These are phyloP conservation scores for Alternaria metachromatica DNA, from an alignment of 2,329 filamentous ascomycete species.

Conservation along the genomic window DNA sequence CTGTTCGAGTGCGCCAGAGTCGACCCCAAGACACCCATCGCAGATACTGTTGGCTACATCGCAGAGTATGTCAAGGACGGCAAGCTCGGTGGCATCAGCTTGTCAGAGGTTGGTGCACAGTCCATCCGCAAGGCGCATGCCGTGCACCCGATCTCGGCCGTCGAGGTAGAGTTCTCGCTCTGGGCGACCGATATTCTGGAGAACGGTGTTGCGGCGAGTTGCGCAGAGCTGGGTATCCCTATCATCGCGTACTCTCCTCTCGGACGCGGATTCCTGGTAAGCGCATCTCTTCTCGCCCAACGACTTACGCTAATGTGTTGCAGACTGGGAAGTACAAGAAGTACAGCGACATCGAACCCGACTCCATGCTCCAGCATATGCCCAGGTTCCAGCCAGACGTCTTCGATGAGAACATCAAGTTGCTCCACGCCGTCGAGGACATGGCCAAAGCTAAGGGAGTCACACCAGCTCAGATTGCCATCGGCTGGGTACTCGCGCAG, in stretches of 20 bases:
- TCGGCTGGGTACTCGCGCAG: constrained; percentile 66
- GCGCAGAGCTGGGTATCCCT: constrained; percentile 69
- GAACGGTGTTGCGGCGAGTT: constrained; percentile 64
- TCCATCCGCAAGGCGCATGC: constrained; percentile 58
- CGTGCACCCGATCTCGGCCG: constrained; percentile 62
- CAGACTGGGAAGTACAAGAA: constrained; percentile 55
- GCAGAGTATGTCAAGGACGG: constrained; percentile 49
- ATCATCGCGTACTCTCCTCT: constrained; percentile 75
- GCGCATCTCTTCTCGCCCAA: background rate
- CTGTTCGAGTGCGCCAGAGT: constrained; percentile 57
- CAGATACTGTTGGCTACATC: constrained; percentile 54
- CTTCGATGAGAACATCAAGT: constrained; percentile 69
- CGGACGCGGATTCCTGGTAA: constrained; percentile 63
- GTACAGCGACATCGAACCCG: constrained; percentile 64
- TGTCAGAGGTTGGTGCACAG: constrained; percentile 55
- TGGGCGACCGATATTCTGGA: constrained; percentile 63
- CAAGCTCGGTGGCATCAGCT: constrained; percentile 55
- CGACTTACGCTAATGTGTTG: constrained; percentile 21
- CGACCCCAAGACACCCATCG: constrained; percentile 53
- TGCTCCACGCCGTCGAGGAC: constrained; percentile 64
- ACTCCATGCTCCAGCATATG: constrained; percentile 56
- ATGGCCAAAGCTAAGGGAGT: constrained; percentile 66
- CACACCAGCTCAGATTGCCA: constrained; percentile 69
- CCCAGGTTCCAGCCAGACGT: constrained; percentile 70
- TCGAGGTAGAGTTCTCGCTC: constrained; percentile 67